Evolutionary conservation across 805 yeast species (phyloP), one percentile per base, ranked within the genome.

Genomic region (Candida pini): DNA sequence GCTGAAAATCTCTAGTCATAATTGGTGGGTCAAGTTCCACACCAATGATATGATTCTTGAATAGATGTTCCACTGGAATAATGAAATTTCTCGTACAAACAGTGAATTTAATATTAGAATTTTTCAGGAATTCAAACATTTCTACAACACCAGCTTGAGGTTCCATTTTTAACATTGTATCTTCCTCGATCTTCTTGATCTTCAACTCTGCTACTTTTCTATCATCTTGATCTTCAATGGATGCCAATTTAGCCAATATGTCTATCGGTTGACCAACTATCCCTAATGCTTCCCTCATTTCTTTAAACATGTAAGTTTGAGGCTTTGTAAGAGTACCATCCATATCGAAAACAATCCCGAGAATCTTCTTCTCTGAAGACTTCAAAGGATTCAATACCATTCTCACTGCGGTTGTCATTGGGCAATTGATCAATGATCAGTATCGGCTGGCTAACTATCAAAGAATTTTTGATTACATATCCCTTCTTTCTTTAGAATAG

Each of bases 301-400:
- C 75, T 9, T 45, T 42, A 38, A 62, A 62, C 66, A 62, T 62
- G 47, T 55, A 50, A 2, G 63, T 55, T 39, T 79, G 86, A 1
- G 87, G 86, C 10, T 71, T 58, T 43, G 83, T 76, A 35, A 82
- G 51, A 0, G 90, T 82, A 5, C 89, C 89, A 51, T 82, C 90
- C 90, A 82, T 81, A 48, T 82, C 90, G 50, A 82, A 82, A 1
- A 82, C 64, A 6, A 82, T 51, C 0, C 85, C 85, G 44, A 25
- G 19, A 13, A 43, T 33, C 14, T 26, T 43, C 6, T 54, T 33
- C 27, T 67, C 64, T 16, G 50, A 42, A 6, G 42, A 25, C 3
- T 30, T 15, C 2, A 21, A 12, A 3, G 60, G 54, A 1, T 40
- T 36, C n/a, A 55, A 34, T 6, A 56, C 37, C 51, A 49, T 36